These are phyloP conservation scores for Kodamaea restingae DNA, from an alignment of 805 yeast genomes.

Conservation along the genomic window DNA sequence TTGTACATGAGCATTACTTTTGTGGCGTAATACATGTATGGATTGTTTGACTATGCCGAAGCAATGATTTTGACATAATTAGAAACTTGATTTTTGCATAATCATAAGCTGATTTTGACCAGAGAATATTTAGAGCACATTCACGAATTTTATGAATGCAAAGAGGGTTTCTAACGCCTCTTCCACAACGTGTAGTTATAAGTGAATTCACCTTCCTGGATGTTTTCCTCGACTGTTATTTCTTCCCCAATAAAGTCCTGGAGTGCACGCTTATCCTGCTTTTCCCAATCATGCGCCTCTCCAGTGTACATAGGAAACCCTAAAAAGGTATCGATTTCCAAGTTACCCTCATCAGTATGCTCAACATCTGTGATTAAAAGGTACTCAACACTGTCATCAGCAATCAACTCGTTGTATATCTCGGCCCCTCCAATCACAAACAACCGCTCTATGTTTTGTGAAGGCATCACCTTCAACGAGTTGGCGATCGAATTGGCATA, in stretches of 20 bases:
- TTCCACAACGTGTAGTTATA: constrained; percentile 65
- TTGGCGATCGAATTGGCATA: constrained; percentile 27
- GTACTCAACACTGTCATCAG: constrained; percentile 43
- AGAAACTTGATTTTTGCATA: too few relatives aligned
- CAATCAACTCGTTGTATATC: constrained; percentile 58
- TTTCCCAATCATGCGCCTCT: constrained; percentile 29
- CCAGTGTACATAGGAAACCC: constrained; percentile 25
- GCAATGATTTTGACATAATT: too few relatives aligned
- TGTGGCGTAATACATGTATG: too few relatives aligned
- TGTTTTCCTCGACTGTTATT: constrained; percentile 26
- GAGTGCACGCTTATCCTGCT: constrained; percentile 32
- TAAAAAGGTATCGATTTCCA: constrained; percentile 72
- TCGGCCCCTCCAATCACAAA: constrained; percentile 94
- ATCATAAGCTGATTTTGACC: too few relatives aligned
- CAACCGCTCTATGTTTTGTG: constrained; percentile 47
- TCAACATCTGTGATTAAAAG: constrained; percentile 68
- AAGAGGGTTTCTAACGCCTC: constrained; percentile 11
- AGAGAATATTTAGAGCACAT: too few relatives aligned
- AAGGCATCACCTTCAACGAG: constrained; percentile 30
- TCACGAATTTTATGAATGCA: too few relatives aligned
- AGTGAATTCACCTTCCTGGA: constrained; percentile 37
- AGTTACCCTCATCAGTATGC: constrained; percentile 13
- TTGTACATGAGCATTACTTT: too few relatives aligned
- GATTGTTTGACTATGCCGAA: too few relatives aligned
- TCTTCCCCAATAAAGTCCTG: constrained; percentile 34